phyloP scores from a whole-genome alignment of 495 filamentous ascomycete species.

The Penicillium argentinense region DNA sequence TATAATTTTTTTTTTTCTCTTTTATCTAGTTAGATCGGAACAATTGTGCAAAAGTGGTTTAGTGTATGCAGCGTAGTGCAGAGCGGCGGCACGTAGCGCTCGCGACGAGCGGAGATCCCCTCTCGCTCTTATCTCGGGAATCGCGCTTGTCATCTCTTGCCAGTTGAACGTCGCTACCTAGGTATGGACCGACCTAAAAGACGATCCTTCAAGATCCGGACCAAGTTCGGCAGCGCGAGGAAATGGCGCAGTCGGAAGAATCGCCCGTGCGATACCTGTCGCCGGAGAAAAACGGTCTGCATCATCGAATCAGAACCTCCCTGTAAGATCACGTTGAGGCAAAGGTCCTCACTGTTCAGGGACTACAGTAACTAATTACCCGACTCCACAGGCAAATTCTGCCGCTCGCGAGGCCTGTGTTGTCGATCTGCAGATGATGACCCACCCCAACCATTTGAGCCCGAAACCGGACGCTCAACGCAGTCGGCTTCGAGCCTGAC shows the following conservation, averaged over 20 bases:
- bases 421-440: conserved; percentile 15
- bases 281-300: conserved; percentile 19
- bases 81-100: background rate
- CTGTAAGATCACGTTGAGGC: conserved; percentile 9
- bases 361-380: background rate
- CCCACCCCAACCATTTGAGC: background rate
- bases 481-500: background rate
- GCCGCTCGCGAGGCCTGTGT: conserved; percentile 7
- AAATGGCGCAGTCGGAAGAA: conserved; percentile 19
- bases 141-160: conserved; percentile 1
- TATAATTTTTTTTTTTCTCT: too few relatives aligned
- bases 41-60: too few relatives aligned
- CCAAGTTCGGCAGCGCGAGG: conserved; percentile 15
- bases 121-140: background rate
- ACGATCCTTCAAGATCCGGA: conserved; percentile 10
- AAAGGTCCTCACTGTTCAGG: too few relatives aligned
- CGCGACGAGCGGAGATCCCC: too few relatives aligned
- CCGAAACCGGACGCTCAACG: background rate
- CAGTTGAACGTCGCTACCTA: too few relatives aligned
- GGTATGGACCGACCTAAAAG: background rate
- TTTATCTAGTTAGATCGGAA: too few relatives aligned
- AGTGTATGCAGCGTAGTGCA: too few relatives aligned
- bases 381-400: conserved; percentile 13
- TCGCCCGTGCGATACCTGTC: conserved; percentile 23
- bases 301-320: conserved; percentile 17